Base-by-base conservation (phyloP, 805 yeast species). In the Alloascoidea hylecoeti region DNA sequence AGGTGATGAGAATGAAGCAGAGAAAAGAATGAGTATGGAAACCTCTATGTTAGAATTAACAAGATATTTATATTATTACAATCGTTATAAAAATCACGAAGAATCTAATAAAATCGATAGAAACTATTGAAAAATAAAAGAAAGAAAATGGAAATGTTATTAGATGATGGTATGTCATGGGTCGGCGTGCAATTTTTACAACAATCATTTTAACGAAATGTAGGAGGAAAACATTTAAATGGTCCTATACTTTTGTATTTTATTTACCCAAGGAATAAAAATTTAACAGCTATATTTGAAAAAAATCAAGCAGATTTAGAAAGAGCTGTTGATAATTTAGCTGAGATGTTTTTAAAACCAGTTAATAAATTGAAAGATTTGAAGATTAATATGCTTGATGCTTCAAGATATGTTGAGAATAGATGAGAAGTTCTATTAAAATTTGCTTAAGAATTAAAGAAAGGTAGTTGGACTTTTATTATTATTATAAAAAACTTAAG, bases 231-330 rank as follows among this genome's bases (percentile, higher is more conserved):
- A 72, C 84, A 1, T 62, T 92, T 38, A 82, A 85, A 61, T 92
- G 97, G 96, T 75, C 96, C 0, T 88, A 83, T 57, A 86, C 84
- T 2, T 70, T 85, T 47, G 76, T 83, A 9, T 89, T 60, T 50
- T 83, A 76, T 52, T 61, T 85, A 23, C 66, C 64, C 30, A 54
- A n/a, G 60, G 18, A 58, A 60, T 4, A 66, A 69, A 38, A 66
- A 75, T 41, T 68, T 68, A 40, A 70, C 78, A 5, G 63, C 66
- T 28, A 68, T 83, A 4, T 72, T 85, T 47, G 94, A 84, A 49
- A 72, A 69, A 40, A 75, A 75, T 49, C 94, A 83, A 54, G 72
- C 65, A 38, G 70, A 68, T 38, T 58, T 84, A 27, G 72, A 72
- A 40, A 58, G 65, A 41, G 72, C 82, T 0, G 84, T 80, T 9